A percentile compares a stretch with the other conserved stretches of the same genome.
Conservation (phyloP, 2,329 filamentous ascomycete species). For the Arthroderma sp. region DNA sequence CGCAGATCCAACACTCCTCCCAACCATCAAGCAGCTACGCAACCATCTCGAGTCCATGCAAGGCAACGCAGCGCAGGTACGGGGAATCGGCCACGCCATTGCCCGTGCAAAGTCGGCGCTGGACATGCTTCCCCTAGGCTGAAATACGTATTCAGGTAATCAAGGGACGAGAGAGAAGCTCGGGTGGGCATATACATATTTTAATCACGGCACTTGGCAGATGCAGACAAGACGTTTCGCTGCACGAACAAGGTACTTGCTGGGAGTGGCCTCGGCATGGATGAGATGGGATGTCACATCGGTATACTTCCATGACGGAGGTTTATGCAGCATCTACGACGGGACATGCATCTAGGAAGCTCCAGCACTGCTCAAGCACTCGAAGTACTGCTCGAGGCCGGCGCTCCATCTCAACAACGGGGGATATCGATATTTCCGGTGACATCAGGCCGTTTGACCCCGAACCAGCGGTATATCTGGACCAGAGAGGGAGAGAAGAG, state of each 20-base stretch:
- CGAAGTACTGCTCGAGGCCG: too few relatives aligned
- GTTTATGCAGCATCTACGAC: background rate
- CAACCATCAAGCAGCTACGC: slow-evolving; percentile 30
- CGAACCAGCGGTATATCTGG: background rate
- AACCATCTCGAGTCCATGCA: slow-evolving; percentile 36
- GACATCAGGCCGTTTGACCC: too few relatives aligned
- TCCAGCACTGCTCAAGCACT: too few relatives aligned
- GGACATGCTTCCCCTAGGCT: slow-evolving; percentile 13
- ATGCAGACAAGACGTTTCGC: background rate
- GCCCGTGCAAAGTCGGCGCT: slow-evolving; percentile 20
- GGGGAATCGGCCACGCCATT: slow-evolving; percentile 29
- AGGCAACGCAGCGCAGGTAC: slow-evolving; percentile 29
- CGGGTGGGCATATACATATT: background rate
- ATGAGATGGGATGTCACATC: background rate
- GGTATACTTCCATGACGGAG: background rate
- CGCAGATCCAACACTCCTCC: slow-evolving; percentile 26
- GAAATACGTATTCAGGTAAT: slow-evolving; percentile 6
- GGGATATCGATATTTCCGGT: too few relatives aligned
- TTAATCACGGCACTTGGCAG: background rate
- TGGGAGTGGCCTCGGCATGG: background rate
- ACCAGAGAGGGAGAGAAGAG: background rate
- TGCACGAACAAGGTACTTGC: background rate
- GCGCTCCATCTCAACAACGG: too few relatives aligned
- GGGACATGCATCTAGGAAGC: background rate
- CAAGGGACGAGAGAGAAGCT: too few relatives aligned